Conservation (phyloP, 306 rosid species). For the Prunus mongolica region DNA sequence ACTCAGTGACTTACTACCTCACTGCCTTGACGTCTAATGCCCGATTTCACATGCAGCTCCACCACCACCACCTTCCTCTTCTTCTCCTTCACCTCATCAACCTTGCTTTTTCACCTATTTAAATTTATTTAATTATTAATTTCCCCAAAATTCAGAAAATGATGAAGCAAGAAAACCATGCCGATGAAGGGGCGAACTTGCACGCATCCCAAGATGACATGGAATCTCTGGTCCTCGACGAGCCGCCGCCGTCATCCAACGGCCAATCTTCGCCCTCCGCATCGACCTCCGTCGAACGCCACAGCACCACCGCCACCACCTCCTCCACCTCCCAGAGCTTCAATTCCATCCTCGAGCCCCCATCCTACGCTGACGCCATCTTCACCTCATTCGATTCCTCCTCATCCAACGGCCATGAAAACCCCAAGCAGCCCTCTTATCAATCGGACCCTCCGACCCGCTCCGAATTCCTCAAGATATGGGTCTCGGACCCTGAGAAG, state of each 20-base stretch:
- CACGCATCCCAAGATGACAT: slow-evolving; percentile 2
- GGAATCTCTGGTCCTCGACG: slow-evolving; percentile 1
- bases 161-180: neutral
- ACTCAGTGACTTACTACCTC: neutral
- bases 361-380: slow-evolving; percentile 41
- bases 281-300: neutral
- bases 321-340: neutral
- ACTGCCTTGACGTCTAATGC: neutral
- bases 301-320: neutral
- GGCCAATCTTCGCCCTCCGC: neutral
- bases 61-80: neutral
- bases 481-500: slow-evolving; percentile 37
- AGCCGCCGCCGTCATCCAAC: neutral
- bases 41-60: neutral
- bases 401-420: slow-evolving; percentile 31
- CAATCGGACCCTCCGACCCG: slow-evolving; percentile 13
- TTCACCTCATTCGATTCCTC: slow-evolving; percentile 41
- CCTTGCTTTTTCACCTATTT: neutral
- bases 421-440: slow-evolving; percentile 11
- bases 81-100: neutral
- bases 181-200: neutral
- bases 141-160: neutral
- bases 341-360: slow-evolving; percentile 33
- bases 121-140: neutral
- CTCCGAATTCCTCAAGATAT: slow-evolving; percentile 23